Conservation (phyloP, 2,329 filamentous ascomycete species). For the Dryadomyces sulphureus region DNA sequence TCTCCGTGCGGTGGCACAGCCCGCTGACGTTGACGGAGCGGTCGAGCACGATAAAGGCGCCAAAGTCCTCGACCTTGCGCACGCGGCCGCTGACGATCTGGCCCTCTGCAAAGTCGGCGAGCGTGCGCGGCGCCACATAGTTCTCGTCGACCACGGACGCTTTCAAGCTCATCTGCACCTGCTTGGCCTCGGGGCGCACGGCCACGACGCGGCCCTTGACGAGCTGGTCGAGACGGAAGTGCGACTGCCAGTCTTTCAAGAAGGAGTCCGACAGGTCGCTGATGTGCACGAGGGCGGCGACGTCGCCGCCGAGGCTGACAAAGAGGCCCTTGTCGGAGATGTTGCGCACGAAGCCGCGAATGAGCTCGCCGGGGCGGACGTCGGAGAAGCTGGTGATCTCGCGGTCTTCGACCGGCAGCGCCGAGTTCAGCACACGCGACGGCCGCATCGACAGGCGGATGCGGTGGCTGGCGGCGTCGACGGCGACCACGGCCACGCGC, state of each 20-base stretch:
- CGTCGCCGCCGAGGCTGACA: constrained; percentile 63
- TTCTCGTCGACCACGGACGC: constrained; percentile 61
- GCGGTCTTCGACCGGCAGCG: constrained; percentile 62
- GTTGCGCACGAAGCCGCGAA: constrained; percentile 86
- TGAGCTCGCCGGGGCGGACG: constrained; percentile 59
- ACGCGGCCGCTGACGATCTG: constrained; percentile 81
- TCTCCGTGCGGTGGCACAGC: constrained; percentile 80
- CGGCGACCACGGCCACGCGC: constrained; percentile 67
- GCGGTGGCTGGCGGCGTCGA: constrained; percentile 75
- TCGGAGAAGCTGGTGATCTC: constrained; percentile 62
- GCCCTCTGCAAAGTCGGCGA: constrained; percentile 63
- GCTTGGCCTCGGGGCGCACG: constrained; percentile 52
- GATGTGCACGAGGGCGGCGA: constrained; percentile 73
- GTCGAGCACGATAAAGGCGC: constrained; percentile 85
- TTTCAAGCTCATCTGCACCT: constrained; percentile 78
- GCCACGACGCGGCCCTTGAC: constrained; percentile 74
- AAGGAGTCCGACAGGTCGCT: constrained; percentile 81
- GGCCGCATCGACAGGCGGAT: constrained; percentile 69
- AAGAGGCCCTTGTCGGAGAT: constrained; percentile 83
- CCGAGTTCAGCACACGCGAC: constrained; percentile 79
- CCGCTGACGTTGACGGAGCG: constrained; percentile 80
- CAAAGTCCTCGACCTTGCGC: constrained; percentile 87
- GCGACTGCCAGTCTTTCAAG: constrained; percentile 88
- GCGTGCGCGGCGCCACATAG: constrained; percentile 57
- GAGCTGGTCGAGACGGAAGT: constrained; percentile 77